Evolutionary conservation across 371 early-diverging fungal genomes (phyloP).

Genomic region (Mortierella sp.): DNA sequence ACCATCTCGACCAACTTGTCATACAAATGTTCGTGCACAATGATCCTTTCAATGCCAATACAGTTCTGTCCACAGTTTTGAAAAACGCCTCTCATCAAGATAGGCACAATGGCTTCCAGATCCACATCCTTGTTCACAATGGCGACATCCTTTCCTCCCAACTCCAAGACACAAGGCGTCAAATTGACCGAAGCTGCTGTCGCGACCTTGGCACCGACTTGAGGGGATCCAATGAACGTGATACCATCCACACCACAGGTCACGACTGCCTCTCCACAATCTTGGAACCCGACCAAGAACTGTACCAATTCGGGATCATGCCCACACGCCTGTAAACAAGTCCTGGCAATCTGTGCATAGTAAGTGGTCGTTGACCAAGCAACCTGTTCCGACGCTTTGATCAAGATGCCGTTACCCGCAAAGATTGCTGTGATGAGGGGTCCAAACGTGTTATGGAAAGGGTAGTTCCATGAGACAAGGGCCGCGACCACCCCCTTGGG

Average conservation of each 20-base stretch:
- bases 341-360: slow-evolving; percentile 70
- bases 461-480: slow-evolving; percentile 87
- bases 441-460: slow-evolving; percentile 86
- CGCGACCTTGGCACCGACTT: slow-evolving; percentile 83
- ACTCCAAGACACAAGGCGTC: slow-evolving; percentile 88
- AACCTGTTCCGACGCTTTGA: slow-evolving; percentile 87
- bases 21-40: slow-evolving; percentile 74
- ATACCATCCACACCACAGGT: slow-evolving; percentile 74
- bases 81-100: slow-evolving; percentile 83
- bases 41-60: slow-evolving; percentile 81
- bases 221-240: slow-evolving; percentile 84
- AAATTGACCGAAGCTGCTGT: slow-evolving; percentile 76
- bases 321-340: slow-evolving; percentile 75
- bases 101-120: slow-evolving; percentile 71
- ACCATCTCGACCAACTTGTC: slow-evolving; percentile 75
- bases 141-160: slow-evolving; percentile 92
- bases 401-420: slow-evolving; percentile 85
- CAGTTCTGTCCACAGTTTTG: slow-evolving; percentile 92
- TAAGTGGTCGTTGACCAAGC: slow-evolving; percentile 80
- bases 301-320: slow-evolving; percentile 82
- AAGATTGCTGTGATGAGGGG: slow-evolving; percentile 87
- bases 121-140: slow-evolving; percentile 82
- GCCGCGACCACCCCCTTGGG: slow-evolving; percentile 86
- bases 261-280: slow-evolving; percentile 81
- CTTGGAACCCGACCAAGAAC: slow-evolving; percentile 83